Evolutionary conservation across 768 basidiomycete genomes (phyloP).

Genomic region (Rhizopogon vesiculosus): DNA sequence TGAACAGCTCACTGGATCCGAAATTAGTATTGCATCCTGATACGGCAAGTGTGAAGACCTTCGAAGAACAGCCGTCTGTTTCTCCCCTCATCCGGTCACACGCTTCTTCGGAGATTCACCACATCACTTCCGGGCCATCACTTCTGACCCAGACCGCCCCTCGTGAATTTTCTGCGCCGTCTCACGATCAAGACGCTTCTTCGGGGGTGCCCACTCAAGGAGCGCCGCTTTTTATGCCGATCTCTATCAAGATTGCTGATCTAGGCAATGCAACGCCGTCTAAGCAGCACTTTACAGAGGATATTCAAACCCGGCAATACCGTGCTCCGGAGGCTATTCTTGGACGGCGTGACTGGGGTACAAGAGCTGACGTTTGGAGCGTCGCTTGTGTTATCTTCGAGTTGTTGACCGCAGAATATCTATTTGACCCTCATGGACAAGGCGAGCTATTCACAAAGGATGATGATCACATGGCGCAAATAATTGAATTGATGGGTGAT

Average conservation of each 20-base stretch:
- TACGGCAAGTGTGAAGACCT: background rate
- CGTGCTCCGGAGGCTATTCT: slow-evolving; percentile 92
- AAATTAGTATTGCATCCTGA: background rate
- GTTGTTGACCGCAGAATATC: slow-evolving; percentile 84
- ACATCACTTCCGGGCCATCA: slow-evolving; percentile 38
- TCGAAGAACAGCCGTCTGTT: slow-evolving; percentile 4
- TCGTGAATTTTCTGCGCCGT: slow-evolving; percentile 7
- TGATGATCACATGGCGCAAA: slow-evolving; percentile 95
- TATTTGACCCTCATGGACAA: slow-evolving; percentile 87
- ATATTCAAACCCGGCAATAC: slow-evolving; percentile 96
- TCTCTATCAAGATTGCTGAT: slow-evolving; percentile 91
- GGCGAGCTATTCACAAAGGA: slow-evolving; percentile 84
- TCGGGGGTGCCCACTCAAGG: slow-evolving; percentile 18
- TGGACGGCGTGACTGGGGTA: slow-evolving; percentile 82
- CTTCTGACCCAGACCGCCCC: slow-evolving; percentile 67
- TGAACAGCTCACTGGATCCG: slow-evolving; percentile 1
- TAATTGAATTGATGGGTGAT: slow-evolving; percentile 87
- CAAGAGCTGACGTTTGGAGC: slow-evolving; percentile 86
- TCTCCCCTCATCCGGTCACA: slow-evolving; percentile 24
- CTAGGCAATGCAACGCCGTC: slow-evolving; percentile 92
- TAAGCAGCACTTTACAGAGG: slow-evolving; percentile 88
- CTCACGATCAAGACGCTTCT: slow-evolving; percentile 16
- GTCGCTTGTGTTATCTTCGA: slow-evolving; percentile 91
- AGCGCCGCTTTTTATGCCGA: slow-evolving; percentile 31
- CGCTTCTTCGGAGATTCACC: slow-evolving; percentile 11